Evolutionary conservation across 495 filamentous ascomycete species (phyloP).

Genomic region (Melanomma pulvis-pyrius): DNA sequence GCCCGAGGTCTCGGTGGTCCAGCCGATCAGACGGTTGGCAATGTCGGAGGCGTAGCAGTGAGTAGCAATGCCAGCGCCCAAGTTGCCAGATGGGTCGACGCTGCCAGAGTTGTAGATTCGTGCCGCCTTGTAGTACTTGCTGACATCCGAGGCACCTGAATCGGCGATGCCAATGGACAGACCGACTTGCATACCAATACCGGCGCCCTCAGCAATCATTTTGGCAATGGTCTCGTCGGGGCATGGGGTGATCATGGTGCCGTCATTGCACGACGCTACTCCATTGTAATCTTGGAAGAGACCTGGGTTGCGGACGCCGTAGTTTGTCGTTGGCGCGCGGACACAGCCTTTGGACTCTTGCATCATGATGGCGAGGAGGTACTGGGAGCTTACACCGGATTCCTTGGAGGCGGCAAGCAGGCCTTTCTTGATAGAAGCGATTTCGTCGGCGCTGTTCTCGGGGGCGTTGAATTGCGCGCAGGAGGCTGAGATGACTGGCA

Average conservation of each 20-base stretch:
- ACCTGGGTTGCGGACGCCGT: conserved; percentile 48
- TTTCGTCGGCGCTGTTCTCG: conserved; percentile 70
- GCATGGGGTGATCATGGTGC: conserved; percentile 50
- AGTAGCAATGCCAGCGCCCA: conserved; percentile 56
- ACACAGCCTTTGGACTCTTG: conserved; percentile 64
- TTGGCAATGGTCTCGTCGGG: conserved; percentile 48
- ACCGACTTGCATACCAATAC: conserved; percentile 50
- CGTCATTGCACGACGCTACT: conserved; percentile 51
- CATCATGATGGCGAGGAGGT: conserved; percentile 55
- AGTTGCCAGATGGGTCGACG: conserved; percentile 50
- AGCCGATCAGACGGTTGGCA: conserved; percentile 60
- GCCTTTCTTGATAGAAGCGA: conserved; percentile 83
- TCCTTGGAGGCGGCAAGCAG: conserved; percentile 53
- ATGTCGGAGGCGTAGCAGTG: conserved; percentile 61
- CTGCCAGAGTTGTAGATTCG: conserved; percentile 63
- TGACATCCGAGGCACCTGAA: conserved; percentile 41
- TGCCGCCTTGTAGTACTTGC: conserved; percentile 55
- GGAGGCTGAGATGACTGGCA: conserved; percentile 46
- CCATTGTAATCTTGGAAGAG: conserved; percentile 56
- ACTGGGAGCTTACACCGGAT: conserved; percentile 50
- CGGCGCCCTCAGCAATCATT: conserved; percentile 57
- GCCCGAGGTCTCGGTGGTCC: conserved; percentile 37
- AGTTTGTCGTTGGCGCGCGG: conserved; percentile 47
- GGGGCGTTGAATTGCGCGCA: conserved; percentile 49
- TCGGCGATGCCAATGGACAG: conserved; percentile 46